phyloP scores from a whole-genome alignment of 192 early-diverging fungal species.

The Umbelopsis sp. region DNA sequence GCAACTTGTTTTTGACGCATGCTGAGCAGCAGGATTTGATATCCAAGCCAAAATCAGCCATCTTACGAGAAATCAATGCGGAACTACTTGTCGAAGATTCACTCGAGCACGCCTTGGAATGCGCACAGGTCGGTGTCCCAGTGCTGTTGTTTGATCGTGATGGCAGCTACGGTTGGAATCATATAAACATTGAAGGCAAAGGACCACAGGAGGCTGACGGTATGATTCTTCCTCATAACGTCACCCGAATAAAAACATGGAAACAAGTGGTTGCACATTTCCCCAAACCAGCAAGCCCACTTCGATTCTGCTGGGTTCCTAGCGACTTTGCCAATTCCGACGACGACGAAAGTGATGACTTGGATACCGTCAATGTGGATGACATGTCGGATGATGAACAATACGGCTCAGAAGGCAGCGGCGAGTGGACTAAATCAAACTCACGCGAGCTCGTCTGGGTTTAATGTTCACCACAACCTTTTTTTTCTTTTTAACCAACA shows the following conservation, averaged over 20 bases:
- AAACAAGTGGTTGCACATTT: constrained; percentile 51
- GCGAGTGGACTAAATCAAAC: background rate
- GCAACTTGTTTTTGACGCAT: constrained; percentile 54
- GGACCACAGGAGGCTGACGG: constrained; percentile 24
- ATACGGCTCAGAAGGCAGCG: background rate
- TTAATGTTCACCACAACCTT: background rate
- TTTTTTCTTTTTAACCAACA: background rate
- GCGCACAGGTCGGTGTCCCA: constrained; percentile 49
- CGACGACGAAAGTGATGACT: constrained; percentile 8
- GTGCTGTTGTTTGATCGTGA: constrained; percentile 60
- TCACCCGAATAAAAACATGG: constrained; percentile 55
- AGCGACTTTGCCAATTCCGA: constrained; percentile 21
- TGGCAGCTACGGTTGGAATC: constrained; percentile 53
- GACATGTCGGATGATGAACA: constrained; percentile 10
- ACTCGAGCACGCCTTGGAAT: constrained; percentile 53
- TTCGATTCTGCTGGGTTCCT: constrained; percentile 29
- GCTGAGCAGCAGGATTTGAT: constrained; percentile 52
- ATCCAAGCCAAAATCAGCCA: constrained; percentile 56
- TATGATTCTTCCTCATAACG: constrained; percentile 44
- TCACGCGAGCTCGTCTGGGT: background rate
- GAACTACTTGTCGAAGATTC: constrained; percentile 60
- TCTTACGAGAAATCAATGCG: constrained; percentile 58
- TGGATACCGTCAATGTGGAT: constrained; percentile 9
- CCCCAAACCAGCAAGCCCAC: constrained; percentile 47
- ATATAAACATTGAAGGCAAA: constrained; percentile 26